Base-by-base conservation (phyloP, 371 early-diverging fungal genomes). In the Saksenaea oblongispora region DNA sequence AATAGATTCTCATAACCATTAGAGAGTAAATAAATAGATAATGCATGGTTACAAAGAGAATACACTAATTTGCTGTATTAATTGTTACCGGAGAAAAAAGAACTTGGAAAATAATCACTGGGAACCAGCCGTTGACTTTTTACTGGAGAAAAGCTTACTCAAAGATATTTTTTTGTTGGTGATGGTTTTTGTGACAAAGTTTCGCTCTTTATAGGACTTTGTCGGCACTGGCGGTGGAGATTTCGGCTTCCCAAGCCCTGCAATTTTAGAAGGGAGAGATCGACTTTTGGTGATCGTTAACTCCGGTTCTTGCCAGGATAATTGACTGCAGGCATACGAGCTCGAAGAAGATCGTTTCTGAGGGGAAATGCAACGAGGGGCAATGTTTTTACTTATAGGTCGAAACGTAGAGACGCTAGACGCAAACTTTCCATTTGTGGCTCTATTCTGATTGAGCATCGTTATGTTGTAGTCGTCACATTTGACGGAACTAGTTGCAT, bases 81-180 rank as follows among this genome's bases (percentile, higher is more conserved):
- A 9, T 24, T 37, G 7, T 24, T 18, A 39, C 34, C n/a, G 15
- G 35, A 24, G 17, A 9, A 5, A n/a, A 11, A 10, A 27, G 5
- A n/a, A 31, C n/a, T n/a, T n/a, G 15, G 44, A 18, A 22, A 47
- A 18, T 17, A 35, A 51, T 31, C 37, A 54, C 34, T 54, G 44
- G 18, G 36, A 34, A 15, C 36, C 10, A 53, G 36, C 51, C 7
- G 22, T 22, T 47, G 58, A 60, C 56, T 72, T 74, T 58, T 67
- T 76, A 36, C 66, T 67, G 37, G 68, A 61, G 62, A 79, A 79
- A 15, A 79, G 63, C 54, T 76, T 79, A 17, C 71, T 68, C 42
- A 79, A 60, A 7, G 80, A 79, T 31, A 56, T 73, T 41, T 79
- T 79, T 66, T 79, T 79, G 53, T 64, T 70, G 31, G 76, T 76